Evolutionary conservation across 2,329 filamentous ascomycete genomes (phyloP), one percentile per base, ranked within the genome.

Genomic region (Cercospora berteroae): DNA sequence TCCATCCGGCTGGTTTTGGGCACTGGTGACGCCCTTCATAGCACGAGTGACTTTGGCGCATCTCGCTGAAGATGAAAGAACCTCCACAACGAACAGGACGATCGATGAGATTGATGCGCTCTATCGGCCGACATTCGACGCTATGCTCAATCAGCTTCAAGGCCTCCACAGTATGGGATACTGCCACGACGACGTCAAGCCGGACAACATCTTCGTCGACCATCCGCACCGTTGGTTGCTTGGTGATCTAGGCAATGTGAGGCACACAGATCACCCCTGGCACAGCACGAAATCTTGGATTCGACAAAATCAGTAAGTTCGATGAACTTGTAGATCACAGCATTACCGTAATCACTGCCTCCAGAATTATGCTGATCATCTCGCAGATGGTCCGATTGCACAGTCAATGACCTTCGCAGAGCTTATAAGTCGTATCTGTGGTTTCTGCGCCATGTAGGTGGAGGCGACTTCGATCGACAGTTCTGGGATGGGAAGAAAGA

Each of bases 111-210:
- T 79, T 2, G 78, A 80, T 52, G 59, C 56, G 6, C 29, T 59
- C 7, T 77, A 76, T 60, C 76, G 78, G 6, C 74, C 76, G 4
- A 67, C 71, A 2, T 76, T 80, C 52, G 63, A 75, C 29, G 27
- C 64, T 9, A 64, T 79, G 3, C 74, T 80, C 8, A 12, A 27
- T 0, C 70, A 64, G 9, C 66, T 80, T 5, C 61, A 70, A 12
- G 44, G 13, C 1, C 69, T 80, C 4, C 78, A 80, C 60, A 31
- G 31, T 6, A 67, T 67, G 12, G 76, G 77, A 13, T 76, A 74
- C 48, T 80, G 79, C 67, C 79, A 80, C 63, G 76, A 80, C 68
- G 78, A 80, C 50, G 67, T 80, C 55, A 80, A 80, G 65, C 74
- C 75, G 0, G 69, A 69, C 60, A 80, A 80, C 50, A 72, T 80